phyloP scores from a whole-genome alignment of 352 stramenopile genomes.

The Plasmopara halstedii region DNA sequence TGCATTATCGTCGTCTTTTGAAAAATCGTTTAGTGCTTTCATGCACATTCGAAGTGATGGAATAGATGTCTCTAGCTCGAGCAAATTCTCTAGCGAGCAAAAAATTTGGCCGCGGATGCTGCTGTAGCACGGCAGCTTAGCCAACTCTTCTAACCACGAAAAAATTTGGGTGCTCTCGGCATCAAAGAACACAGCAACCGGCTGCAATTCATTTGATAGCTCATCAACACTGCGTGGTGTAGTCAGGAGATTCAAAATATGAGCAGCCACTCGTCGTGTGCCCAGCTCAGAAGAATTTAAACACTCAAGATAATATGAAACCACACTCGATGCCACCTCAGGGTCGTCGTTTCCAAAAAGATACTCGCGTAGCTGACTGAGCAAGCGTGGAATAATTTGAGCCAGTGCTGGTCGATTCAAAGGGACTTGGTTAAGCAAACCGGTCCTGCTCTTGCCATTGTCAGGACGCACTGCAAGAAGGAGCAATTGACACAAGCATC shows the following conservation, averaged over 20 bases:
- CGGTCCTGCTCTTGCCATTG: conserved; percentile 2
- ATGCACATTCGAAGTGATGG: conserved; percentile 56
- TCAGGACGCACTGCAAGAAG: conserved; percentile 41
- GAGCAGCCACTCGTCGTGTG: conserved; percentile 50
- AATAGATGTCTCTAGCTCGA: conserved; percentile 69
- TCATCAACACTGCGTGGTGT: conserved; percentile 20
- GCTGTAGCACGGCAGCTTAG: conserved; percentile 59
- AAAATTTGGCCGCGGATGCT: conserved; percentile 54
- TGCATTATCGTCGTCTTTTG: conserved; percentile 25
- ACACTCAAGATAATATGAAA: conserved; percentile 69
- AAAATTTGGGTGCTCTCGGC: conserved; percentile 42
- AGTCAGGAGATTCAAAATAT: conserved; percentile 60
- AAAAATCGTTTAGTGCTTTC: conserved; percentile 60
- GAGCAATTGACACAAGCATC: conserved; percentile 72
- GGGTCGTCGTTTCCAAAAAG: conserved; percentile 29
- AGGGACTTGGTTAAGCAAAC: conserved; percentile 11
- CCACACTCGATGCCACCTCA: conserved; percentile 33
- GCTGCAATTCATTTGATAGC: conserved; percentile 16
- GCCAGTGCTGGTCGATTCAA: conserved; percentile 29
- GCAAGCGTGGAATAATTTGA: conserved; percentile 46
- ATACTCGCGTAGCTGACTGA: conserved; percentile 51
- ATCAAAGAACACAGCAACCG: conserved; percentile 10
- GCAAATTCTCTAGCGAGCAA: conserved; percentile 52
- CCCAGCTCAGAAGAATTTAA: conserved; percentile 42
- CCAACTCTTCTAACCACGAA: conserved; percentile 52